Conservation (phyloP, 176 grass and related monocot species). For the Poa annua region DNA sequence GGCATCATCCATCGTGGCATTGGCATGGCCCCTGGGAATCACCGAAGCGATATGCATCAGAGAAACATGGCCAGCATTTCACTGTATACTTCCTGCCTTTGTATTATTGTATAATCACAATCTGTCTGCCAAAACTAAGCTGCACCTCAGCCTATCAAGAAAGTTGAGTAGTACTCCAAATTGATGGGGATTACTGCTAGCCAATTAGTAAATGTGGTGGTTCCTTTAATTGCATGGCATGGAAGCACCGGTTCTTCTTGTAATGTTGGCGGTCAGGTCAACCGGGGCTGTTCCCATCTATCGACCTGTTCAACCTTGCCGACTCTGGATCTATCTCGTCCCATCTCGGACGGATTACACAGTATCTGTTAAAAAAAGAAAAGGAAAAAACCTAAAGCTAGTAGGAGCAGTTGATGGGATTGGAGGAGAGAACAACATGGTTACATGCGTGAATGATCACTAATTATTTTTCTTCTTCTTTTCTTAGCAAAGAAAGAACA, state of each 20-base stretch:
- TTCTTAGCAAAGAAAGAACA: too few species aligned
- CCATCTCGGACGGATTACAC: neutral
- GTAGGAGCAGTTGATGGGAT: neutral
- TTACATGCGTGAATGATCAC: too few species aligned
- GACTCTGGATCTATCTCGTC: neutral
- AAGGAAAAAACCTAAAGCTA: neutral
- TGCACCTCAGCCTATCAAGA: neutral
- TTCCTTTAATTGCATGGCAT: conserved; percentile 26
- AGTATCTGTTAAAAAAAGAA: too few species aligned
- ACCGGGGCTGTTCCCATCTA: conserved; percentile 24
- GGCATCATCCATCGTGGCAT: neutral
- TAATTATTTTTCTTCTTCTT: too few species aligned
- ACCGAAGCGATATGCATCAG: neutral
- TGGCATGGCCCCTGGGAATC: conserved; percentile 6
- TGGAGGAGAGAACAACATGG: too few species aligned
- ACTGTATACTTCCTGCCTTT: neutral
- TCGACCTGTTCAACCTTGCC: conserved; percentile 43
- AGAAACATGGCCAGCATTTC: neutral
- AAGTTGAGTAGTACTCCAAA: too few species aligned
- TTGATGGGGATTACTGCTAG: too few species aligned
- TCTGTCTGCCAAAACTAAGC: too few species aligned
- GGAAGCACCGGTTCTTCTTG: neutral
- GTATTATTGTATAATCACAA: neutral
- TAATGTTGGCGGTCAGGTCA: conserved; percentile 2
- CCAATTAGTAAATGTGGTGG: neutral